These are phyloP conservation scores for Parastagonospora nodorum DNA, from an alignment of 2,329 filamentous ascomycete species.

Conservation along the genomic window DNA sequence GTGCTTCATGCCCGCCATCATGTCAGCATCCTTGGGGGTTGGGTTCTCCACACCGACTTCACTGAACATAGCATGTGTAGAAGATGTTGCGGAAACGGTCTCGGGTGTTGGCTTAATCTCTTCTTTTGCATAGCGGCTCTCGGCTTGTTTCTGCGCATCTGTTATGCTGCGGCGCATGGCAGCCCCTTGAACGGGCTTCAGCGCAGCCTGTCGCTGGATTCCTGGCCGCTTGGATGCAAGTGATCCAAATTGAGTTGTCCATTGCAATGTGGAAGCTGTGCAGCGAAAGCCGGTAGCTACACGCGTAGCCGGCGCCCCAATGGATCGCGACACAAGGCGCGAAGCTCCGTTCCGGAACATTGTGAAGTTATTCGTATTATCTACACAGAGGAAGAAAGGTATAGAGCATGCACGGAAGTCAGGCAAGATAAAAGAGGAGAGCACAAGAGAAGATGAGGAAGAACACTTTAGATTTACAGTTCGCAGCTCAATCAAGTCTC, in stretches of 20 bases:
- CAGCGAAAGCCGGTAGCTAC: slow-evolving; percentile 31
- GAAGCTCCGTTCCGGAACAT: slow-evolving; percentile 54
- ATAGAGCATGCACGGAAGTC: background rate
- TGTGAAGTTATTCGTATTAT: slow-evolving; percentile 6
- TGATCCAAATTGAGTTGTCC: slow-evolving; percentile 52
- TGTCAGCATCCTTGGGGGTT: slow-evolving; percentile 48
- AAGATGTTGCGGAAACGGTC: slow-evolving; percentile 64
- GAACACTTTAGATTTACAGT: slow-evolving; percentile 1
- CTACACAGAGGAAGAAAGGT: background rate
- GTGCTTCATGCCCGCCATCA: slow-evolving; percentile 52
- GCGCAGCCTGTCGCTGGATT: slow-evolving; percentile 28
- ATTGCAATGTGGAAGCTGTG: slow-evolving; percentile 35
- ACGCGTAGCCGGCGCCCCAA: slow-evolving; percentile 36
- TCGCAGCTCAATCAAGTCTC: slow-evolving; percentile 10
- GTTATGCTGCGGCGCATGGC: slow-evolving; percentile 50
- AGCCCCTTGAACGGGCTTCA: slow-evolving; percentile 41
- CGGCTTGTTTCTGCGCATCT: slow-evolving; percentile 60
- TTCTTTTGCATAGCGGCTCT: slow-evolving; percentile 59
- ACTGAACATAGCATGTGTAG: slow-evolving; percentile 47
- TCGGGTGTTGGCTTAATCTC: slow-evolving; percentile 66
- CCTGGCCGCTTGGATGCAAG: slow-evolving; percentile 42
- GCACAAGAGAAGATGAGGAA: slow-evolving; percentile 4
- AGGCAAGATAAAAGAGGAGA: background rate
- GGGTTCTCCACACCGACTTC: slow-evolving; percentile 44
- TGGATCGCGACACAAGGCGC: slow-evolving; percentile 48